A percentile compares a stretch with the other conserved stretches of the same genome.
These are phyloP conservation scores for Clonostachys solani DNA, from an alignment of 2,329 filamentous ascomycete species.

Conservation along the genomic window DNA sequence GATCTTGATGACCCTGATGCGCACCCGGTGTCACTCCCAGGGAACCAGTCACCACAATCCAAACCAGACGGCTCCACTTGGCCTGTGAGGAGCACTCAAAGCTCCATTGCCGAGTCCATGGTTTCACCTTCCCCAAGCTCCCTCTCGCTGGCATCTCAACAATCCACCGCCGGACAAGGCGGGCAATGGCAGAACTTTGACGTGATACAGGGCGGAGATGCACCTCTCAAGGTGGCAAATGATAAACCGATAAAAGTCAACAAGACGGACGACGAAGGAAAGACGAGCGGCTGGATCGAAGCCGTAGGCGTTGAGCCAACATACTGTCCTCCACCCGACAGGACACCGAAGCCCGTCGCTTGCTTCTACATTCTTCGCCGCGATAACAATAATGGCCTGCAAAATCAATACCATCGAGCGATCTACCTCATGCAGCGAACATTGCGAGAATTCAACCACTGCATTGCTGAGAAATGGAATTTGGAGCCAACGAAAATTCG, in stretches of 20 bases:
- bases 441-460: constrained; percentile 66
- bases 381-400: constrained; percentile 31
- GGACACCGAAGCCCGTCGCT: constrained; percentile 67
- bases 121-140: constrained; percentile 66
- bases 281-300: constrained; percentile 80
- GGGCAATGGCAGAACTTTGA: constrained; percentile 56
- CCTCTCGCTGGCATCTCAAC: constrained; percentile 55
- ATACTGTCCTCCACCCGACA: constrained; percentile 77
- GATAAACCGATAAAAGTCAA: constrained; percentile 48
- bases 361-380: constrained; percentile 78
- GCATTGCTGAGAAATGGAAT: constrained; percentile 75
- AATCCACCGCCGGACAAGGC: constrained; percentile 33
- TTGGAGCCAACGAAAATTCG: constrained; percentile 70
- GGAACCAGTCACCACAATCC: constrained; percentile 59
- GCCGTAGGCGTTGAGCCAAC: constrained; percentile 83
- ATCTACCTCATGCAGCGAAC: constrained; percentile 80
- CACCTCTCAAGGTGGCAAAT: constrained; percentile 34
- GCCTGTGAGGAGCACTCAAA: constrained; percentile 47
- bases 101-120: constrained; percentile 57
- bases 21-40: constrained; percentile 69
- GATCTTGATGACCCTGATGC: constrained; percentile 77
- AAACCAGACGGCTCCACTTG: constrained; percentile 42
- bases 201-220: constrained; percentile 44
- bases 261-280: constrained; percentile 57
- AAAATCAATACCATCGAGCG: constrained; percentile 66